Base-by-base conservation (phyloP, 2,329 filamentous ascomycete genomes). In the Zopfia rhizophila region DNA sequence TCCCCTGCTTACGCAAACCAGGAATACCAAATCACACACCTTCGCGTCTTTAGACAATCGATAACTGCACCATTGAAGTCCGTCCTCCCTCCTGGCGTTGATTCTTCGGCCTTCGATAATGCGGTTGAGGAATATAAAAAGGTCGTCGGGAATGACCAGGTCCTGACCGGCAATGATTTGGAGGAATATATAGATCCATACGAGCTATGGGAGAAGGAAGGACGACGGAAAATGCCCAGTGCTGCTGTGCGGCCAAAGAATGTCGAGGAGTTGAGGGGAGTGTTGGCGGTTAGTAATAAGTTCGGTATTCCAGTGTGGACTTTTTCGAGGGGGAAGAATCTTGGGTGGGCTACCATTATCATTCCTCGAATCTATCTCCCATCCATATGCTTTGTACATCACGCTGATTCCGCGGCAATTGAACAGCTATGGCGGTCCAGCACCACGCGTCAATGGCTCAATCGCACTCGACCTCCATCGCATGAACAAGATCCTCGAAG, bases 111-210 rank as follows among this genome's bases (percentile, higher is more conserved):
- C 8, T 78, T 78, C 30, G 59, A 68, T 14, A 40, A 49, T 8
- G 75, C 74, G 3, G 59, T 78, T 7, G 38, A 63, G 22, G 61
- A 70, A 31, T 69, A 74, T 35, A 60, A 63, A 38, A 50, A 47
- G 10, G 51, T 65, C 2, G 58, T 78, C 3, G 74, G 75, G 2
- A 51, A 69, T 18, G 66, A 74, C 12, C 65, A 72, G 3, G 72
- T 78, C 1, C 70, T 75, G 39, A 60, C 63, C 5, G 68, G 68
- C n/a, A 62, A 71, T 17, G 65, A 56, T 1, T 48, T 78, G 23
- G 68, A 62, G 4, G 75, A 78, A 44, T 78, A 78, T 45, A 74
- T 78, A 30, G 75, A 78, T 41, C 75, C 76, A 1, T 78, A 78
- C 41, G 75, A 78, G 58, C 64, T 78, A 7, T 68, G 68, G 3